Base-by-base conservation (phyloP, 1,139 yeast species). In the Meyerozyma carpophila region DNA sequence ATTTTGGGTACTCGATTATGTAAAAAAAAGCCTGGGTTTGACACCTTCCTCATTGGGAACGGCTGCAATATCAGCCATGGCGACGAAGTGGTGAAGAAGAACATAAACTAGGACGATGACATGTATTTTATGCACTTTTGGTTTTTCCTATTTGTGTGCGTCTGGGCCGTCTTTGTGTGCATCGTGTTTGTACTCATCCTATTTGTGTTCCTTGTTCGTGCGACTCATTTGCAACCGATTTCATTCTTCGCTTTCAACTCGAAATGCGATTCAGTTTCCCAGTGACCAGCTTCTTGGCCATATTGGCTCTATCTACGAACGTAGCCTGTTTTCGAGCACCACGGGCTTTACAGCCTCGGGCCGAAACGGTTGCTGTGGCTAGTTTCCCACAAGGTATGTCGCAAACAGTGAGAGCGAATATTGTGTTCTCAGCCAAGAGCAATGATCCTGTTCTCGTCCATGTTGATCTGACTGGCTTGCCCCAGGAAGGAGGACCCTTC, bases 381-480 rank as follows among this genome's bases (percentile, higher is more conserved):
- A 82, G 76, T 52, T 78, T 79, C 56, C 82, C 83, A 10, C 59
- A 59, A 47, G 77, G 75, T 25, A 65, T 66, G 40, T 61, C 67
- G 42, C 59, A 60, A 43, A 57, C 56, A 10, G 66, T 74, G 36
- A 63, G 63, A 44, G 83, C 84, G n/a, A 70, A 73, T 46, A 65
- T 79, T 48, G 72, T 75, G 51, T 79, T 67, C 61, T 71, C 68
- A 53, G 79, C 65, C 46, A 69, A 57, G 54, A 64, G 58, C 32
- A 76, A 75, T 11, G 73, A 75, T 42, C 57, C 66, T 5, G 79
- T 80, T n/a, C 68, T 76, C 50, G 84, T 80, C 41, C 81, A 78
- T 53, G 77, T 80, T 46, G 83, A 79, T 54, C 62, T 80, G 56
- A 73, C 82, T 8, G 81, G 81, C 2, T 70, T 80, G 51, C 84